Conservation (phyloP, 2,329 filamentous ascomycete genomes). For the Colletotrichum lini region DNA sequence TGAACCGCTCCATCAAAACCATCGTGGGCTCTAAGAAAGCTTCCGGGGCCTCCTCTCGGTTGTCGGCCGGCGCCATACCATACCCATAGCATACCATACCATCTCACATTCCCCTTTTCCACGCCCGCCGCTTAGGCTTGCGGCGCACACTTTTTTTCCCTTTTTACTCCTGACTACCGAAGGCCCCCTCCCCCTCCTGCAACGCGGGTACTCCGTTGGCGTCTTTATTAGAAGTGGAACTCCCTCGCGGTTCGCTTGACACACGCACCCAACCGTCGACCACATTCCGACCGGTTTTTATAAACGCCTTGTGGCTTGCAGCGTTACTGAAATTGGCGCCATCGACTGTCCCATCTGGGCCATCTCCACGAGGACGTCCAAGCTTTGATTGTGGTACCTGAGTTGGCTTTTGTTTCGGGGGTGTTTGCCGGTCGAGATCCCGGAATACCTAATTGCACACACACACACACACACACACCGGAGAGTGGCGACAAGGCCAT, state of each 20-base stretch:
- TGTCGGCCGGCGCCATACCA: constrained; percentile 20
- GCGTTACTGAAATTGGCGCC: constrained; percentile 22
- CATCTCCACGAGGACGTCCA: constrained; percentile 35
- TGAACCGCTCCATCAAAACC: constrained; percentile 38
- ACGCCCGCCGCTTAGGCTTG: constrained; percentile 13
- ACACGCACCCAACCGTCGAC: constrained; percentile 10
- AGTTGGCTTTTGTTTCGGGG: background rate
- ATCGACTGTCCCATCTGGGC: constrained; percentile 22
- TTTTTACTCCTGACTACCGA: constrained; percentile 34
- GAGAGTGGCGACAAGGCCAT: constrained; percentile 3
- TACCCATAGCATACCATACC: too few species aligned
- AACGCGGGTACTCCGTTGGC: constrained; percentile 24
- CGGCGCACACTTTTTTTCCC: background rate
- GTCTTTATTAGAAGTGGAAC: constrained; percentile 38
- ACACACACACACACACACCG: too few species aligned
- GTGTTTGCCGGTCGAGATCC: constrained; percentile 1
- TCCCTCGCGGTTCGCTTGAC: background rate
- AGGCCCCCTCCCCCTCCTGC: constrained; percentile 13
- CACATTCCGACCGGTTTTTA: constrained; percentile 17
- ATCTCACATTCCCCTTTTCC: background rate
- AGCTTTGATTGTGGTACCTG: constrained; percentile 32
- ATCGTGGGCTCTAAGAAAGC: constrained; percentile 33
- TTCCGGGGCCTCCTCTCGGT: constrained; percentile 32
- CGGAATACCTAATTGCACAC: constrained; percentile 8
- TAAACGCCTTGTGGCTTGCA: constrained; percentile 38